phyloP scores from a whole-genome alignment of 2,329 filamentous ascomycete species.

The Aspergillus carbonarius region DNA sequence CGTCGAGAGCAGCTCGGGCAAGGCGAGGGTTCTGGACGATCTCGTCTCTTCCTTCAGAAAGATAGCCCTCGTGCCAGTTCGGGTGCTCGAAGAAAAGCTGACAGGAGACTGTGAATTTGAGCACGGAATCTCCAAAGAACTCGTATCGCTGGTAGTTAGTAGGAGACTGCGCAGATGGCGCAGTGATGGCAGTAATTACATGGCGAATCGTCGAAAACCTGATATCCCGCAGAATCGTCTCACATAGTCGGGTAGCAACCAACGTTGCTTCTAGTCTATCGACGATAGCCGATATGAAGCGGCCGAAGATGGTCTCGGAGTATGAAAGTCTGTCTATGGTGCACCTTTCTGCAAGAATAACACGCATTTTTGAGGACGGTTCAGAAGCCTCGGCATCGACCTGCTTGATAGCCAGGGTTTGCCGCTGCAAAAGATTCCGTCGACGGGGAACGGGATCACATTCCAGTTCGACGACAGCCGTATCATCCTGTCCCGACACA shows the following conservation, averaged over 20 bases:
- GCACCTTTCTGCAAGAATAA: constrained; percentile 27
- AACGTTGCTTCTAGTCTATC: constrained; percentile 67
- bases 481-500: constrained; percentile 3
- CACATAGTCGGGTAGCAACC: constrained; percentile 60
- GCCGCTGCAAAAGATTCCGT: constrained; percentile 27
- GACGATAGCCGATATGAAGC: constrained; percentile 71
- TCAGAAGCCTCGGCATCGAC: constrained; percentile 10
- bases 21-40: constrained; percentile 76
- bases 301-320: constrained; percentile 49
- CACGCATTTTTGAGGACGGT: constrained; percentile 15
- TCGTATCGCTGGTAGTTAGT: constrained; percentile 81
- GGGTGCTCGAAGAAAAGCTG: constrained; percentile 63
- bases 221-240: constrained; percentile 55
- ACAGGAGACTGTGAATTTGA: constrained; percentile 71
- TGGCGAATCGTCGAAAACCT: constrained; percentile 55
- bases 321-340: constrained; percentile 46
- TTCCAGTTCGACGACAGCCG: constrained; percentile 23
- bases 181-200: constrained; percentile 68
- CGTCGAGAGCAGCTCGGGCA: constrained; percentile 60
- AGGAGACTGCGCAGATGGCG: constrained; percentile 59
- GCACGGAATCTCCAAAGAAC: constrained; percentile 78
- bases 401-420: constrained; percentile 7
- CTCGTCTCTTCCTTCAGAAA: constrained; percentile 66
- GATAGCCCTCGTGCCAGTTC: constrained; percentile 72
- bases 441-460: constrained; percentile 27